Base-by-base conservation (phyloP, 768 basidiomycete genomes). In the Galerina sulciceps region DNA sequence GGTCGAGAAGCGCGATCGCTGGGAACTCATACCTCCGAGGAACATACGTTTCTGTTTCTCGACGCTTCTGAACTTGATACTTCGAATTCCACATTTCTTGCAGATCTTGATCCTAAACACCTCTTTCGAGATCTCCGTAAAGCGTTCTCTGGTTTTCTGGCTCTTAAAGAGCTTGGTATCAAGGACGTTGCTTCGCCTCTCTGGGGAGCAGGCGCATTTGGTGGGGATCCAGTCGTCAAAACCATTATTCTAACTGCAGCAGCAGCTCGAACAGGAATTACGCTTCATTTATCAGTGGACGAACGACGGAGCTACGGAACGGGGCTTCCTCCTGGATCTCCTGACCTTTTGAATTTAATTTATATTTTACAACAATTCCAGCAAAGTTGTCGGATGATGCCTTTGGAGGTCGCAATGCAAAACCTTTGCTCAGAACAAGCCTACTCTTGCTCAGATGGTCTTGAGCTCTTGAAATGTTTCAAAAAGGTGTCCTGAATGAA, bases 151-250 rank as follows among this genome's bases (percentile, higher is more conserved):
- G 72, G 71, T 18, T 70, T 75, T 26, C 42, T 41, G 20, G 67
- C 65, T 10, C 54, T 73, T 14, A 46, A 45, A 13, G 37, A 59
- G 37, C 55, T 60, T n/a, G 64, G 68, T 17, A 59, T 73, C 23
- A 57, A 45, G n/a, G 63, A 60, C 2, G 61, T 72, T 46, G 58
- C 66, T 4, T 71, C 71, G 4, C 70, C 73, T 15, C 51, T 74
- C 26, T 74, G 71, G 74, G 73, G 71, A n/a, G 59, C 71, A 49
- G 75, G 72, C n/a, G 69, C 73, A 42, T 73, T 75, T 60, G 71
- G 69, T 4, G 74, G 69, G 1, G 66, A 77, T 55, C 72, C 71
- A 6, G 60, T 73, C 22, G 63, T 75, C 46, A 77, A 77, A 54
- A 58, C 63, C 13, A 47, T 75, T 9, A 67, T 73, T 10, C 47